Evolutionary conservation across 768 basidiomycete species (phyloP).

Genomic region (Paxillus involutus): DNA sequence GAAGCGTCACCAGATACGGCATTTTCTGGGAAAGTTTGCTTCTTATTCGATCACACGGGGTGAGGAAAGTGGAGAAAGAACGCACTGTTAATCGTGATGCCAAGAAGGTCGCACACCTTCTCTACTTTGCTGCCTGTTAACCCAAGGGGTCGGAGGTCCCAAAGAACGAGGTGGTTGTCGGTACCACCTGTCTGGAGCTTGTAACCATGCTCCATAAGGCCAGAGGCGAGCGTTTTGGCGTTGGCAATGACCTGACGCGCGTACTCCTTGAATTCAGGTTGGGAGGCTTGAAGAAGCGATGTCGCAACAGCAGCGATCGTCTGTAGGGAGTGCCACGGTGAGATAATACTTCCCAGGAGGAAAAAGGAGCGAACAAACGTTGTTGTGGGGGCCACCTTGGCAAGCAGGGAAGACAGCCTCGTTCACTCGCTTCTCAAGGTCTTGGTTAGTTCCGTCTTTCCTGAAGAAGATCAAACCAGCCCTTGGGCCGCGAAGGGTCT

Average conservation of each 20-base stretch:
- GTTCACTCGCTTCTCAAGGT: constrained; percentile 96
- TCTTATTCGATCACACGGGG: neutral
- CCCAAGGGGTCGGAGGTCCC: constrained; percentile 94
- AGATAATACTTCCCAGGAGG: neutral
- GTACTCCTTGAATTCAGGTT: constrained; percentile 87
- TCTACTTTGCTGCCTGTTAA: constrained; percentile 98
- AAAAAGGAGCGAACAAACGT: constrained; percentile 49
- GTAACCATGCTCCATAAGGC: constrained; percentile 80
- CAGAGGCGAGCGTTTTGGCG: constrained; percentile 71
- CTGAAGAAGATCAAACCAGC: constrained; percentile 99
- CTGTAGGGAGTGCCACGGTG: constrained; percentile 34
- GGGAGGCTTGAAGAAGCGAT: constrained; percentile 84
- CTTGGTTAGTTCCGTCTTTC: constrained; percentile 81
- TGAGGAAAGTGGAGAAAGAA: constrained; percentile 4
- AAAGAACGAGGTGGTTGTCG: constrained; percentile 96
- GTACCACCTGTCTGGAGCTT: constrained; percentile 96
- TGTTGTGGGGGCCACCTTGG: constrained; percentile 99
- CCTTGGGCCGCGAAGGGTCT: constrained; percentile 97
- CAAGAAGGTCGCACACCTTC: constrained; percentile 95
- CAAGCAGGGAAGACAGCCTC: constrained; percentile 99
- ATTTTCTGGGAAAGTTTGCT: constrained; percentile 59
- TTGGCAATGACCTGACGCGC: constrained; percentile 95
- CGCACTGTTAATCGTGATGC: constrained; percentile 95
- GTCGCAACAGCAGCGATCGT: constrained; percentile 96
- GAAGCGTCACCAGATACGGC: constrained; percentile 96